Evolutionary conservation across 257 asterid species (phyloP).

Genomic region (Petunia axillaris): DNA sequence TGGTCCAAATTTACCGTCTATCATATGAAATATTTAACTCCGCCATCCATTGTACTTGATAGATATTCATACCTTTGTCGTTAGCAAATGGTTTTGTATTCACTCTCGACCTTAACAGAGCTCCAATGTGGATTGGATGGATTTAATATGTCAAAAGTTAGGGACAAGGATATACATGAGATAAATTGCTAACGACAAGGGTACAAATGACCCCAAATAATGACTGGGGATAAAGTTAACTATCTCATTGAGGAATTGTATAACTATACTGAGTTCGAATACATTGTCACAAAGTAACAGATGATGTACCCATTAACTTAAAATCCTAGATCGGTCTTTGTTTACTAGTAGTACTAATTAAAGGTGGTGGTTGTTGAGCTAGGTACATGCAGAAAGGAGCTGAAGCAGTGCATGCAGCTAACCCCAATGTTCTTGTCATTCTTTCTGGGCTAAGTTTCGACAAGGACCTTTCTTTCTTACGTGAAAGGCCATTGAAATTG

Average conservation of each 20-base stretch:
- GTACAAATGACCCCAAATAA: no score
- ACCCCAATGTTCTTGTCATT: constrained; percentile 69
- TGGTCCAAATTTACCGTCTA: constrained; percentile 17
- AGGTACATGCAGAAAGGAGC: constrained; percentile 93
- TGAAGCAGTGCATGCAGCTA: constrained; percentile 84
- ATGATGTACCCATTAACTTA: not conserved
- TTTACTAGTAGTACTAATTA: not conserved
- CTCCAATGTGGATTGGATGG: no score
- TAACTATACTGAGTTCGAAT: not conserved
- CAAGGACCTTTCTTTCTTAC: constrained; percentile 70
- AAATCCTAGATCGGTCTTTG: not conserved
- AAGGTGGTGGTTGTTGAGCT: not conserved
- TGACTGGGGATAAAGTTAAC: no score
- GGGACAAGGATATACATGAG: no score
- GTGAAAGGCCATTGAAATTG: constrained; percentile 45
- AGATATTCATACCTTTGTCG: not conserved
- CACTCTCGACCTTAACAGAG: no score
- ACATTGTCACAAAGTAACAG: not conserved
- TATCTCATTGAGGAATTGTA: not conserved
- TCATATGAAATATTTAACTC: not conserved
- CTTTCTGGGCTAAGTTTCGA: constrained; percentile 76
- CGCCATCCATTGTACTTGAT: not conserved
- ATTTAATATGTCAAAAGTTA: no score
- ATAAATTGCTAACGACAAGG: no score
- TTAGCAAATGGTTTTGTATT: no score